A percentile compares a stretch with the other conserved stretches of the same genome.
phyloP scores from a whole-genome alignment of 2,329 filamentous ascomycete species.

The Trichoderma sp. region DNA sequence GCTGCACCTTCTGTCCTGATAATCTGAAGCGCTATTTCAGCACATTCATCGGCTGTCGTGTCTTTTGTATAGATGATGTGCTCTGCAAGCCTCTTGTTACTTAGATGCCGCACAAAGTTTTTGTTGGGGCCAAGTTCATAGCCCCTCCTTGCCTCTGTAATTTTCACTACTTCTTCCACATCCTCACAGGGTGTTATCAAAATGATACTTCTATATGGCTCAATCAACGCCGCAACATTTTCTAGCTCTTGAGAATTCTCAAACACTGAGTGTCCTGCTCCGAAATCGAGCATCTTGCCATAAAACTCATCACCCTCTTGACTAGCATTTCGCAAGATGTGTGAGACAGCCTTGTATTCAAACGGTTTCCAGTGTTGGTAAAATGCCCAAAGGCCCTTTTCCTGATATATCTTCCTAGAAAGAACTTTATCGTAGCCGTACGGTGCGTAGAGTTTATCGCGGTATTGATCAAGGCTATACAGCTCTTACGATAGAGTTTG shows the following conservation, averaged over 20 bases:
- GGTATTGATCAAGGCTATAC: constrained; percentile 18
- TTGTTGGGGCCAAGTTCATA: neutral
- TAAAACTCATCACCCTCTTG: constrained; percentile 3
- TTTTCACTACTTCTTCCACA: constrained; percentile 2
- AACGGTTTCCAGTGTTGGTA: constrained; percentile 1
- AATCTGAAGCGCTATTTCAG: neutral
- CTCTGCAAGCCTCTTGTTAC: constrained; percentile 15
- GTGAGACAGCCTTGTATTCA: neutral
- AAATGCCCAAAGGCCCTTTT: neutral
- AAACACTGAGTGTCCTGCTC: constrained; percentile 18
- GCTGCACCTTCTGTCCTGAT: neutral
- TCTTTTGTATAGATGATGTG: constrained; percentile 6
- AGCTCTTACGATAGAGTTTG: neutral
- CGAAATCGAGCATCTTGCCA: constrained; percentile 17
- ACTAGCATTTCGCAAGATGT: neutral
- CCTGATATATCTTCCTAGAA: neutral
- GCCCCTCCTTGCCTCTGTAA: constrained; percentile 11
- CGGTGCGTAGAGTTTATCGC: constrained; percentile 18
- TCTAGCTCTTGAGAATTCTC: constrained; percentile 5
- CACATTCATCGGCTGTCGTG: neutral
- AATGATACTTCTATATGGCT: neutral
- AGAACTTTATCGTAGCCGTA: constrained; percentile 10
- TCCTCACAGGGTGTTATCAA: constrained; percentile 12
- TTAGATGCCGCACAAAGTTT: constrained; percentile 18
- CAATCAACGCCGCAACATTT: neutral